These are phyloP conservation scores for Clarireedia paspali DNA, from an alignment of 2,329 filamentous ascomycete genomes.

Conservation along the genomic window DNA sequence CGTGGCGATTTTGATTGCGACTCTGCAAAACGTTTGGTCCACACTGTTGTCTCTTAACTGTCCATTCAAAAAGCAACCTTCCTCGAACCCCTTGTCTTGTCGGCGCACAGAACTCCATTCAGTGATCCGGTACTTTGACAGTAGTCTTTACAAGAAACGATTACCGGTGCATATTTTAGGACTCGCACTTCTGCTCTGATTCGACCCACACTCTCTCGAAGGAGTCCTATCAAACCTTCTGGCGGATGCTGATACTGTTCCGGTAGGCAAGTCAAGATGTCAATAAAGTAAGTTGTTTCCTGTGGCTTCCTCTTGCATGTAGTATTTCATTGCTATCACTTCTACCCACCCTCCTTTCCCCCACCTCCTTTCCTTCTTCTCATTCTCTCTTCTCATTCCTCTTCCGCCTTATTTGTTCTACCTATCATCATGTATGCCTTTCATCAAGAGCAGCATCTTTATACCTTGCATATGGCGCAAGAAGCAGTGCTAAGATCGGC, in stretches of 20 bases:
- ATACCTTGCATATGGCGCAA: constrained; percentile 22
- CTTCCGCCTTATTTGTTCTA: background rate
- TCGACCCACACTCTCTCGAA: constrained; percentile 6
- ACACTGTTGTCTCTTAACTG: background rate
- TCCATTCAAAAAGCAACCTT: background rate
- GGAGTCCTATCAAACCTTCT: constrained; percentile 6
- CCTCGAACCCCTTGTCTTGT: background rate
- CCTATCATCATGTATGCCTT: constrained; percentile 25
- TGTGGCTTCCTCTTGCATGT: constrained; percentile 1
- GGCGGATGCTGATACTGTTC: constrained; percentile 7
- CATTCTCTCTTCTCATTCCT: background rate
- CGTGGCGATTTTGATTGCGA: background rate
- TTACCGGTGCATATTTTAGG: constrained; percentile 1
- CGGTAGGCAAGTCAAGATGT: constrained; percentile 9
- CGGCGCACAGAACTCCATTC: background rate
- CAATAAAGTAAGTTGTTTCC: constrained; percentile 10
- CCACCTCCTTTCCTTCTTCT: background rate
- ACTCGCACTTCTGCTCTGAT: background rate
- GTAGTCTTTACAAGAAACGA: background rate
- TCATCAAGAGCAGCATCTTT: constrained; percentile 27
- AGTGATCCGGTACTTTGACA: background rate
- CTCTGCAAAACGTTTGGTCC: background rate
- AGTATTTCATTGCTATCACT: constrained; percentile 6
- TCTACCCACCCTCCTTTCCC: background rate
- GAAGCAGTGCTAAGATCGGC: constrained; percentile 23